Conservation (phyloP, 306 rosid species). For the Cicer chorassanicum region DNA sequence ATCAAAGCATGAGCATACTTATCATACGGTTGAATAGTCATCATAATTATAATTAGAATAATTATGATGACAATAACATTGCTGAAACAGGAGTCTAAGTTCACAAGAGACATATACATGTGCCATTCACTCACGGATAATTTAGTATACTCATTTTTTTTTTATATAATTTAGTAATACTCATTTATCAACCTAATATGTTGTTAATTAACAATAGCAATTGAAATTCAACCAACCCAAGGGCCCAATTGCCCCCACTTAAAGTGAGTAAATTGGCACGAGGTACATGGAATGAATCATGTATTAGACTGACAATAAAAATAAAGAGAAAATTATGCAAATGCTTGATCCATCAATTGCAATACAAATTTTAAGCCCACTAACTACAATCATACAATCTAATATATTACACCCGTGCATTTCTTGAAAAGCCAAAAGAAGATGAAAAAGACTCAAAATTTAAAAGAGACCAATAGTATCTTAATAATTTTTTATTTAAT, state of each 20-base stretch:
- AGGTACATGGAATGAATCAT: constrained; percentile 46
- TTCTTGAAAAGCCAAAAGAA: constrained; percentile 43
- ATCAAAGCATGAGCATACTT: constrained; percentile 46
- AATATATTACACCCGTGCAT: constrained; percentile 57
- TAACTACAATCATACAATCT: constrained; percentile 45
- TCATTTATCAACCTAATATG: constrained; percentile 32
- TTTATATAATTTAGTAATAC: no score
- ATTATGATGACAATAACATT: constrained; percentile 40
- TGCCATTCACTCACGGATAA: constrained; percentile 47
- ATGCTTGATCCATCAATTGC: constrained; percentile 54
- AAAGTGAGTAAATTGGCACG: constrained; percentile 44
- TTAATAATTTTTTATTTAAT: no score
- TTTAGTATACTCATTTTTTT: constrained; percentile 30
- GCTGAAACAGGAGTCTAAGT: constrained; percentile 33
- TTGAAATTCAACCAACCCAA: constrained; percentile 36
- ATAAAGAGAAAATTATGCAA: constrained; percentile 43
- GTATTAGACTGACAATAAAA: constrained; percentile 38
- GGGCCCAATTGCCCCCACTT: constrained; percentile 54
- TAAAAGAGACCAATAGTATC: constrained; percentile 25
- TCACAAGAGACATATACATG: constrained; percentile 54
- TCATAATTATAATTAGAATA: constrained; percentile 37
- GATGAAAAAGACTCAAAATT: constrained; percentile 21
- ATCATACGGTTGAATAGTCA: constrained; percentile 40
- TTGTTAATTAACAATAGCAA: constrained; percentile 37
- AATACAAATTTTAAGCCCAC: constrained; percentile 48